These are phyloP conservation scores for Earliella scabrosa DNA, from an alignment of 1,284 basidiomycete genomes.

Conservation along the genomic window DNA sequence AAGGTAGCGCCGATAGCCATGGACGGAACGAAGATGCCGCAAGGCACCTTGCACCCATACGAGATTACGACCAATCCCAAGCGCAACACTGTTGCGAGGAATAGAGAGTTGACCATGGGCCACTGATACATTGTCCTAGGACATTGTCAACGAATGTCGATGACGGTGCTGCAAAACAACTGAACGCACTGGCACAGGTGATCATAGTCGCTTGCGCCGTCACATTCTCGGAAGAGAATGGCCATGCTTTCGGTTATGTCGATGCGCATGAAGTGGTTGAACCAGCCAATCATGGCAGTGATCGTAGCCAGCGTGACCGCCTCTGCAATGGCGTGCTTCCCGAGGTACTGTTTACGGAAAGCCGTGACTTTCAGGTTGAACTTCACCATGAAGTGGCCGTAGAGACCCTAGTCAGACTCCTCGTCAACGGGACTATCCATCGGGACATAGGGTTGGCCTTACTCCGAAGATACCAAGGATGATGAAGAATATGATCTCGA, in stretches of 20 bases:
- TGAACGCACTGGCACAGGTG: conserved; percentile 91
- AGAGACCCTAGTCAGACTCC: conserved; percentile 73
- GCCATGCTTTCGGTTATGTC: conserved; percentile 99
- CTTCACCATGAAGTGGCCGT: conserved; percentile 96
- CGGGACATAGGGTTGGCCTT: conserved; percentile 31
- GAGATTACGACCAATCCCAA: conserved; percentile 89
- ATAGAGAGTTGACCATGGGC: conserved; percentile 91
- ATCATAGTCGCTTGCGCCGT: conserved; percentile 90
- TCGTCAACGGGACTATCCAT: not conserved
- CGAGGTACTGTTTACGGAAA: conserved; percentile 90
- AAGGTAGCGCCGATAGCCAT: conserved; percentile 98
- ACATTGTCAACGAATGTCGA: not conserved
- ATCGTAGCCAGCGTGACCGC: conserved; percentile 86
- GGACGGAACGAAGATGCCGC: conserved; percentile 96
- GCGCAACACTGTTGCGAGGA: conserved; percentile 91
- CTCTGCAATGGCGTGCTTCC: conserved; percentile 85
- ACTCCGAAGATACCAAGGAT: conserved; percentile 96
- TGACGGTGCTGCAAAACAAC: no score
- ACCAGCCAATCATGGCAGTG: conserved; percentile 92
- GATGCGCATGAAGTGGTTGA: conserved; percentile 93
- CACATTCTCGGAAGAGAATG: conserved; percentile 97
- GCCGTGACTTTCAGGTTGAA: conserved; percentile 96
- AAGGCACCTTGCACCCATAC: conserved; percentile 96
- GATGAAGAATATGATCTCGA: conserved; percentile 97
- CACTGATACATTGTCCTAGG: conserved; percentile 87